Conservation (phyloP, 2,329 filamentous ascomycete species). For the Domatiomyces globalis region DNA sequence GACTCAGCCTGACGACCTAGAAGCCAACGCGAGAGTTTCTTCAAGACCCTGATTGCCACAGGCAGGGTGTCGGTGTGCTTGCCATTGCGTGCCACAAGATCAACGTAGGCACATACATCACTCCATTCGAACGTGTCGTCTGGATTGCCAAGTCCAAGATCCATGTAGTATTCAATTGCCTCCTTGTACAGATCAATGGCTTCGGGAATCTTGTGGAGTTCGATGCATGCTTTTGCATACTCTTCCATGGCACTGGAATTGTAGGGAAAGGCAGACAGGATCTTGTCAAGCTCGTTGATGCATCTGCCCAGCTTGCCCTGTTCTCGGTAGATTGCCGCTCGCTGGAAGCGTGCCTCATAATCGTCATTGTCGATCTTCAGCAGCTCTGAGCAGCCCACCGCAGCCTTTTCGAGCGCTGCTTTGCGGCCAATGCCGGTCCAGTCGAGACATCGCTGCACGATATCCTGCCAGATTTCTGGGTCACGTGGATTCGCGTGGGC, state of each 20-base stretch:
- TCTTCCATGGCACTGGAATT: constrained; percentile 41
- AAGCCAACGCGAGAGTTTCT: constrained; percentile 64
- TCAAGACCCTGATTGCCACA: constrained; percentile 56
- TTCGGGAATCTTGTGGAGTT: constrained; percentile 34
- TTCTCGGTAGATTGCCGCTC: constrained; percentile 42
- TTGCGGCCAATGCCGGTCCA: constrained; percentile 29
- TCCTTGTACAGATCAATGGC: constrained; percentile 39
- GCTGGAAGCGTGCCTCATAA: constrained; percentile 39
- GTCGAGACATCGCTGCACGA: constrained; percentile 41
- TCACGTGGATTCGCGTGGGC: constrained; percentile 44
- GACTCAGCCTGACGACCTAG: constrained; percentile 58
- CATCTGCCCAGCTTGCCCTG: constrained; percentile 34
- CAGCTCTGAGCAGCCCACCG: constrained; percentile 41
- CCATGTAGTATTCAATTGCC: constrained; percentile 37
- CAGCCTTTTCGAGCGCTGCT: constrained; percentile 32
- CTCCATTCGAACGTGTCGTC: constrained; percentile 52
- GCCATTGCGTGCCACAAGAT: constrained; percentile 47
- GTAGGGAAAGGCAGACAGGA: constrained; percentile 40
- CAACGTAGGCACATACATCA: constrained; percentile 71
- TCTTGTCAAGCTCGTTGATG: constrained; percentile 38
- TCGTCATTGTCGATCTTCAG: constrained; percentile 39
- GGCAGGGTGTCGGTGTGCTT: constrained; percentile 38
- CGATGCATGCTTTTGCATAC: constrained; percentile 44
- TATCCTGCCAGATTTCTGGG: constrained; percentile 42
- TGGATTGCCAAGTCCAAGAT: constrained; percentile 25